Base-by-base conservation (phyloP, 495 filamentous ascomycete genomes). In the Trichocladium antarcticum region DNA sequence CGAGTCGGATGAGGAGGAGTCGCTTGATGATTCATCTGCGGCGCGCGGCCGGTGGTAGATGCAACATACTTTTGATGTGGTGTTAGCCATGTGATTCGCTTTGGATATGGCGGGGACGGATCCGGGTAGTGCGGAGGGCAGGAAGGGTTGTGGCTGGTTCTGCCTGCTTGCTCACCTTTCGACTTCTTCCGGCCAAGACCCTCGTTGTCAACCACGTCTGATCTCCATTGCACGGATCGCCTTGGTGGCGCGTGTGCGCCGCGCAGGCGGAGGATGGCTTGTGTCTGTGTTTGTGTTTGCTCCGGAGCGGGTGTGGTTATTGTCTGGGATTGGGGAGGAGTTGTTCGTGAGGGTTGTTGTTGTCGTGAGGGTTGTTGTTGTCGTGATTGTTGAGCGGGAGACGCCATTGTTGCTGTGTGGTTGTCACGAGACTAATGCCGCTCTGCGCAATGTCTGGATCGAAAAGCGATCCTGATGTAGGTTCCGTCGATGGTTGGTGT, bases 161-260 rank as follows among this genome's bases (percentile, higher is more conserved):
- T 6, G 17, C 19, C 12, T 5, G 5, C 10, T 6, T 11, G 20
- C 58, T 35, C 61, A 89, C 89, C 88, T 83, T 99, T 99, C 0
- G 84, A 90, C 37, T 77, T 85, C 70, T 97, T 99, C 67, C 82
- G 84, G 5, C 89, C 88, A 66, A 97, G 75, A 4, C 89, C 89
- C 65, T 99, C 92, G 58, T 99, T 99, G 68, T 99, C 89, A 6
- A 99, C 70, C 6, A 96, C 90, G 63, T 89, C 86, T 56, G 87
- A 85, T 8, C 85, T 87, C 92, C 92, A 99, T 68, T 82, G 76
- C 39, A 98, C 89, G 29, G 76, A 74, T 31, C 78, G 69, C 22
- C 63, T 45, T 16, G 58, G 61, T 1, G 67, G 44, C 5, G 56
- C 50, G 27, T 67, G 60, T 7, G 68, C 66, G 29, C 72, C 72